Base-by-base conservation (phyloP, 306 rosid genomes). In the Inga oerstediana region DNA sequence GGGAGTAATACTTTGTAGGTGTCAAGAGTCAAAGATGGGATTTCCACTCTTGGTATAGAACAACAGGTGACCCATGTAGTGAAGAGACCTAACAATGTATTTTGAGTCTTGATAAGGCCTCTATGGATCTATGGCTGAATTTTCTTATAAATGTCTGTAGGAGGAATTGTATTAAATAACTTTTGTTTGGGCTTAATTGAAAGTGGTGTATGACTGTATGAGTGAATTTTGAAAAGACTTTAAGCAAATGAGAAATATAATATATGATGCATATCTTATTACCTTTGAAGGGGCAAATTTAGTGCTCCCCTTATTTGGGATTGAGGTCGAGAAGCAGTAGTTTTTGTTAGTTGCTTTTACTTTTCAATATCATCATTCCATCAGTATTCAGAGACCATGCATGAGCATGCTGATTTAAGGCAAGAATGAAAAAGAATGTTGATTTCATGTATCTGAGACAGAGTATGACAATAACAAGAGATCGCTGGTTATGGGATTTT, bases 401-500 rank as follows among this genome's bases (percentile, higher is more conserved):
- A 59, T 51, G 68, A 14, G 7, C 66, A n/a, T 10, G 43, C 24
- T 73, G 51, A 20, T 45, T 54, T 24, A 14, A 59, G 11, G 73
- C 32, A 19, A 77, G 77, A 59, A 41, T 62, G 76, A 79, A 73
- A 78, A 78, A 46, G 37, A 65, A 24, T 32, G 32, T 56, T 67
- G 62, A 58, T 3, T 24, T 74, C 72, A 41, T 77, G 82, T 72
- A 34, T 85, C 34, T 70, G 59, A 66, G 70, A 66, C 32, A 17
- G 59, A 66, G 14, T 66, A 11, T 65, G 8, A 54, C 77, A 67
- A 54, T 37, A 65, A 71, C 5, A 2, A 75, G 62, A 46, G 52
- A 61, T 59, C 24, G 8, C 37, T 80, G 52, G 30, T 67, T 74
- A 44, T 39, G 45, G 68, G 52, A n/a, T 77, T 81, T 75, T 72